Conservation (phyloP, 139 green algal genomes). For the Chlorella sp. region DNA sequence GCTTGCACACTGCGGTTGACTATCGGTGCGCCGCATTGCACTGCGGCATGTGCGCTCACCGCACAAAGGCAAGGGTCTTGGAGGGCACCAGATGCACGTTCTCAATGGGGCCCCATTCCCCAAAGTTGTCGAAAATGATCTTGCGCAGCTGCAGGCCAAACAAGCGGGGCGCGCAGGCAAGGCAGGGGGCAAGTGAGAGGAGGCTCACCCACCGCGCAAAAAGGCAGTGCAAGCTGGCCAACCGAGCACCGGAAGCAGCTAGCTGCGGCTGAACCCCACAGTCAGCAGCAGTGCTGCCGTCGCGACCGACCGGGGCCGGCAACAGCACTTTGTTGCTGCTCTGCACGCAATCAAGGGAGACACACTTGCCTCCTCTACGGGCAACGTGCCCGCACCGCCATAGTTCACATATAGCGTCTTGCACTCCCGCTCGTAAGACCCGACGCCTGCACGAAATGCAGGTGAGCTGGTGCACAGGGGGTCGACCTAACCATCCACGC, state of each 20-base stretch:
- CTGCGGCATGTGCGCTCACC: no score
- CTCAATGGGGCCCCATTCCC: conserved; percentile 63
- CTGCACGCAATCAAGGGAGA: not conserved
- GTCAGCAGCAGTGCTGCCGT: no score
- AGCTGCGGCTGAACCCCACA: no score
- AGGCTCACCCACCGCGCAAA: no score
- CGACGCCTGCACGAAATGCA: conserved; percentile 37
- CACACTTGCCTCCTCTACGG: conserved; percentile 40
- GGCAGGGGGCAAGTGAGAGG: no score
- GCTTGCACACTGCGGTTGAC: no score
- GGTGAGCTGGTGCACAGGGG: no score
- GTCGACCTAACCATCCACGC: no score
- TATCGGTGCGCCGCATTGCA: no score
- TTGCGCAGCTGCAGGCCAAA: conserved; percentile 14
- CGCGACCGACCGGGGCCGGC: not conserved
- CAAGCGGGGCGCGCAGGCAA: no score
- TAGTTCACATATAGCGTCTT: conserved; percentile 73
- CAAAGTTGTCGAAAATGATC: conserved; percentile 63
- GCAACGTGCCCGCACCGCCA: conserved; percentile 61
- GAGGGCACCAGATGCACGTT: conserved; percentile 66
- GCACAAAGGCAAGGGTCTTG: conserved; percentile 80
- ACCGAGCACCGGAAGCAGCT: no score
- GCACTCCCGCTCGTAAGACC: conserved; percentile 70
- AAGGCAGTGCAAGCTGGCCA: no score
- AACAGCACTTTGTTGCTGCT: conserved; percentile 4